Evolutionary conservation across 2,329 filamentous ascomycete genomes (phyloP).

Genomic region (Xylariales sp.): DNA sequence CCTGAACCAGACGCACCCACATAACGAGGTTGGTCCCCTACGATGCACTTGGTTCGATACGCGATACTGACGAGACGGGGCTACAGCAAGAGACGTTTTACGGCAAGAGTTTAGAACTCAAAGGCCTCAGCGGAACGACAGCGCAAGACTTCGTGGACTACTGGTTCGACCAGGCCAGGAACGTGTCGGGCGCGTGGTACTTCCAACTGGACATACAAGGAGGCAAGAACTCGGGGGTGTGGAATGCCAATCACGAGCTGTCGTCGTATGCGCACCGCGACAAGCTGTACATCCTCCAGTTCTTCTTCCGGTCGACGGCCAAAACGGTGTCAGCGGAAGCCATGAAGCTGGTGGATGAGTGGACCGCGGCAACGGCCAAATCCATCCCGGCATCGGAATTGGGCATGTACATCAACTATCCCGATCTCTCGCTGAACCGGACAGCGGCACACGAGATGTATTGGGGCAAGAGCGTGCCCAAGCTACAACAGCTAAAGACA

Average conservation of each 20-base stretch:
- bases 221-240: conserved; percentile 54
- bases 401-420: conserved; percentile 63
- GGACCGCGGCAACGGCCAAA: conserved; percentile 43
- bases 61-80: conserved; percentile 29
- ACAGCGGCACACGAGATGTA: conserved; percentile 62
- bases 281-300: conserved; percentile 62
- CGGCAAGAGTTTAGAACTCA: conserved; percentile 56
- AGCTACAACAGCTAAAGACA: conserved; percentile 54
- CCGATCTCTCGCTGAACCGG: conserved; percentile 60
- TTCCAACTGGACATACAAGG: conserved; percentile 58
- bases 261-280: conserved; percentile 58
- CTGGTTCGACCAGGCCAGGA: conserved; percentile 54
- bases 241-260: conserved; percentile 44
- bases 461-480: conserved; percentile 56
- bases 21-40: conserved; percentile 46
- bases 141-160: conserved; percentile 54
- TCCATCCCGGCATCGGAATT: conserved; percentile 41
- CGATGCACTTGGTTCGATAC: neutral
- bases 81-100: conserved; percentile 57
- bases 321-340: conserved; percentile 47
- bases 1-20: conserved; percentile 47
- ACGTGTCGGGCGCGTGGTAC: conserved; percentile 54
- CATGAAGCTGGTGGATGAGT: conserved; percentile 46
- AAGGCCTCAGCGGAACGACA: conserved; percentile 51
- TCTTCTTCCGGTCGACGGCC: conserved; percentile 56